These are phyloP conservation scores for Rhodotorula sp. DNA, from an alignment of 1,284 basidiomycete species.

Conservation along the genomic window DNA sequence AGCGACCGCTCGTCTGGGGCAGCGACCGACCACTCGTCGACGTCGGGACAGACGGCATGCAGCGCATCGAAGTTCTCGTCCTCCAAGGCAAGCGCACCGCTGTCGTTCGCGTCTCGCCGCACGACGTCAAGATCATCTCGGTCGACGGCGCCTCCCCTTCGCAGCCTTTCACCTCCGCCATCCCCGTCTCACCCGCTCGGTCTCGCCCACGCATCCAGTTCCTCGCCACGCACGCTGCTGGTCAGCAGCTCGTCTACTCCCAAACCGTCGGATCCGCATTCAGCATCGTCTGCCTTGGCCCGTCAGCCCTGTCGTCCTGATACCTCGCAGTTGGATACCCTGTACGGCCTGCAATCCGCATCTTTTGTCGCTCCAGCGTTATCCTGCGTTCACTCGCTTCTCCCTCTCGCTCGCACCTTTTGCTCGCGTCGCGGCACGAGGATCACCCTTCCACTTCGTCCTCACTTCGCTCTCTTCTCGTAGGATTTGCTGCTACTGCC, in stretches of 20 bases:
- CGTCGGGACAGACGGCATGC: not conserved
- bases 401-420: not conserved
- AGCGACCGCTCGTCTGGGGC: conserved; percentile 37
- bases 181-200: not conserved
- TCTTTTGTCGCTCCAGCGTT: not conserved
- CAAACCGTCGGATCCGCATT: conserved; percentile 21
- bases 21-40: not conserved
- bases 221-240: conserved; percentile 31
- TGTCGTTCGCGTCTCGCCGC: conserved; percentile 14
- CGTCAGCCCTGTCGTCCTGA: not conserved
- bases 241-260: conserved; percentile 33
- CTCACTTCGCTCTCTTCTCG: not conserved
- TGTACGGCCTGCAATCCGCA: too few relatives aligned
- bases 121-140: conserved; percentile 23
- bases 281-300: conserved; percentile 9
- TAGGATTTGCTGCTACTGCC: too few relatives aligned
- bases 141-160: conserved; percentile 15
- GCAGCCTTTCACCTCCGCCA: conserved; percentile 3
- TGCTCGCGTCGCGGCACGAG: not conserved
- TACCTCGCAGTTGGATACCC: not conserved
- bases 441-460: not conserved
- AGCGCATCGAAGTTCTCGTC: conserved; percentile 30
- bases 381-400: not conserved
- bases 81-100: conserved; percentile 18
- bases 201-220: conserved; percentile 4